Conservation (phyloP, 106 monocot species). For the Xerophyta viscosa region DNA sequence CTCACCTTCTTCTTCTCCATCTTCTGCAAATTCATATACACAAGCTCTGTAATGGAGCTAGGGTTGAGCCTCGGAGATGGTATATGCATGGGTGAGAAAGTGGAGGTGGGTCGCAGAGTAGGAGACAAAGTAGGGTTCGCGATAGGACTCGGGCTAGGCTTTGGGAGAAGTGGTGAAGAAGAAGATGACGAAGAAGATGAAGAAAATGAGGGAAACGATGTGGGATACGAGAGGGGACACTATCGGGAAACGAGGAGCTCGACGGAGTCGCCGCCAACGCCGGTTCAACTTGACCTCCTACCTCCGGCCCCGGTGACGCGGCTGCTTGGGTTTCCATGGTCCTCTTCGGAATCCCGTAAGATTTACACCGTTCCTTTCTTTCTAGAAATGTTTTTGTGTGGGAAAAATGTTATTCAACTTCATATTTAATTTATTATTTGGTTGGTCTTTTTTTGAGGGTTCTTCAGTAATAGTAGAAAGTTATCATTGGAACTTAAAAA, state of each 20-base stretch:
- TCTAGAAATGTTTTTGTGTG: too few species aligned
- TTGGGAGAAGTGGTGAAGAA: background rate
- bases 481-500: too few species aligned
- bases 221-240: background rate
- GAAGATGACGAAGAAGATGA: background rate
- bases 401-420: too few species aligned
- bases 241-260: background rate
- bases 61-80: constrained; percentile 21
- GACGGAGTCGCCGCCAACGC: too few species aligned
- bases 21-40: too few species aligned
- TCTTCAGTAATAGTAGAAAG: too few species aligned
- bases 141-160: constrained; percentile 23
- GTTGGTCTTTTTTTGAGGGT: too few species aligned
- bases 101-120: background rate
- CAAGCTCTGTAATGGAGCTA: constrained; percentile 46
- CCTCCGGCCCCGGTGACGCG: background rate
- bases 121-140: constrained; percentile 13
- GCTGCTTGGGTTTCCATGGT: constrained; percentile 13
- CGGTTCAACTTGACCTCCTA: constrained; percentile 33
- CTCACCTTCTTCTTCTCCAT: background rate
- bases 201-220: background rate
- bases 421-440: too few species aligned
- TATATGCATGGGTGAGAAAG: background rate
- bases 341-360: too few species aligned
- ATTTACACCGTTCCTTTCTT: too few species aligned